Conservation (phyloP, 2,329 filamentous ascomycete genomes). For the Stagonosporopsis rhizophila region DNA sequence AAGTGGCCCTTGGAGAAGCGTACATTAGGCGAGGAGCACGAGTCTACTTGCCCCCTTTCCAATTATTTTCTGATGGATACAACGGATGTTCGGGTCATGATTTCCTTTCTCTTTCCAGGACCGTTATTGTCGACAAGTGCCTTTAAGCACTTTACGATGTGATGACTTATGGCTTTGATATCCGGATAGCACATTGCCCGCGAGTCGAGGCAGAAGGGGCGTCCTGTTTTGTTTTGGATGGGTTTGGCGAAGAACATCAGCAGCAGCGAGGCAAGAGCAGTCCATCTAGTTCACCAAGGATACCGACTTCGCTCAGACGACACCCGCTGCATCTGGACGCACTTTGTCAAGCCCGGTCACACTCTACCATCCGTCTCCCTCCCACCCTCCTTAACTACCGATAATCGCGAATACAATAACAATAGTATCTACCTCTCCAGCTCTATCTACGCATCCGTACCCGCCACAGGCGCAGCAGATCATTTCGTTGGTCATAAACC, state of each 20-base stretch:
- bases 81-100: conserved; percentile 39
- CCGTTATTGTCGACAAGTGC: conserved; percentile 43
- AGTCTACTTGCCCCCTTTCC: conserved; percentile 42
- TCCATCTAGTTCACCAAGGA: background rate
- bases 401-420: conserved; percentile 21
- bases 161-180: conserved; percentile 53
- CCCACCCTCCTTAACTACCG: conserved; percentile 21
- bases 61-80: conserved; percentile 44
- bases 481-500: conserved; percentile 27
- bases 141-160: conserved; percentile 52
- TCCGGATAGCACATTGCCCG: conserved; percentile 46
- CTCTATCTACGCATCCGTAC: conserved; percentile 12
- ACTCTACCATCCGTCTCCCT: conserved; percentile 20
- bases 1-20: conserved; percentile 3
- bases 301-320: conserved; percentile 1
- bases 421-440: conserved; percentile 13
- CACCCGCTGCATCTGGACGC: conserved; percentile 5
- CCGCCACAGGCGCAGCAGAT: conserved; percentile 10
- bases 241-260: conserved; percentile 18
- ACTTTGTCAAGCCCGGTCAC: conserved; percentile 17
- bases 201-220: conserved; percentile 37
- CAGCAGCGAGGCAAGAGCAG: conserved; percentile 4
- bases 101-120: conserved; percentile 37
- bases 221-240: conserved; percentile 33
- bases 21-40: conserved; percentile 35